A percentile compares a stretch with the other conserved stretches of the same genome.
phyloP scores from a whole-genome alignment of 805 yeast genomes.

The Suhomyces prunicola region DNA sequence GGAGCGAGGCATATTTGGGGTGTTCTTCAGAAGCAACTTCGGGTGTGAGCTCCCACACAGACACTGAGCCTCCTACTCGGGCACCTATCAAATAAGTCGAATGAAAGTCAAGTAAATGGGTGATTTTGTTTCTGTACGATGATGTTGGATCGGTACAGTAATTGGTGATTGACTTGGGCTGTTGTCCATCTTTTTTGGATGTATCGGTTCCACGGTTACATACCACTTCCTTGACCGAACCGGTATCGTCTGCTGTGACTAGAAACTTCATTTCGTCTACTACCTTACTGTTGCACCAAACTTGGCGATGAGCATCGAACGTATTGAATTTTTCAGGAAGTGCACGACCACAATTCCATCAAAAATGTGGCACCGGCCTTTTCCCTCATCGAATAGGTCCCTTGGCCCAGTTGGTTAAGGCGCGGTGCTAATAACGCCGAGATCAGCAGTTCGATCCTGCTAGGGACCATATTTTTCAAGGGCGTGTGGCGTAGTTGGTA shows the following conservation, averaged over 20 bases:
- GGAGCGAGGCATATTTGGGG: conserved; percentile 38
- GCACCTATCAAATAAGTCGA: conserved; percentile 38
- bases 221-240: conserved; percentile 59
- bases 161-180: conserved; percentile 55
- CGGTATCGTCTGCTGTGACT: conserved; percentile 65
- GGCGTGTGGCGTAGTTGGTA: conserved; percentile 51
- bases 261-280: conserved; percentile 52
- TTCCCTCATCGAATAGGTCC: conserved; percentile 26
- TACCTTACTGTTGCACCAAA: not conserved
- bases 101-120: conserved; percentile 28
- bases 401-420: conserved; percentile 55
- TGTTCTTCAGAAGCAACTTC: conserved; percentile 22
- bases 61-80: conserved; percentile 42
- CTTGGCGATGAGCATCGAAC: not conserved
- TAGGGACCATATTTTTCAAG: conserved; percentile 56
- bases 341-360: not conserved
- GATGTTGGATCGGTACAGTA: conserved; percentile 25
- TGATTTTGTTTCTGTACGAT: conserved; percentile 26
- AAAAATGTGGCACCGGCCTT: no score
- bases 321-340: not conserved
- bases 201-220: conserved; percentile 77
- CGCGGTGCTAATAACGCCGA: conserved; percentile 53
- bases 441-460: conserved; percentile 87
- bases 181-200: conserved; percentile 60
- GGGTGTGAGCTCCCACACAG: conserved; percentile 32